These are phyloP conservation scores for Candolleomyces eurysporus DNA, from an alignment of 768 basidiomycete genomes.

Conservation along the genomic window DNA sequence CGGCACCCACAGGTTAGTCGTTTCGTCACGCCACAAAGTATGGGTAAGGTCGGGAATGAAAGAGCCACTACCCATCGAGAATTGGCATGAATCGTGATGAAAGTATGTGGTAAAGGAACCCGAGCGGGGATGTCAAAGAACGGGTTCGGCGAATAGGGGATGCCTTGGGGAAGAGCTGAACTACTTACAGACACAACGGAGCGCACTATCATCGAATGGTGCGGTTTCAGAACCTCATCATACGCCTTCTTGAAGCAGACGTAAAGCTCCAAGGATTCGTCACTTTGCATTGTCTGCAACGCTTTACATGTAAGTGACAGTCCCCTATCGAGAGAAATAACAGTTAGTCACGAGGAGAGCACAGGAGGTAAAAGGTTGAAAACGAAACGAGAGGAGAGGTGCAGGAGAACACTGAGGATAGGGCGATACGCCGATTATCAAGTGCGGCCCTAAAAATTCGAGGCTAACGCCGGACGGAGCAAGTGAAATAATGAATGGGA, in stretches of 20 bases:
- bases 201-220: conserved; percentile 67
- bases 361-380: background rate
- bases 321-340: conserved; percentile 41
- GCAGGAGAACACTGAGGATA: background rate
- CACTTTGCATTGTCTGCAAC: conserved; percentile 60
- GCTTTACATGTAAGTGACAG: conserved; percentile 67
- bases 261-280: conserved; percentile 52
- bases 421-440: too few species aligned
- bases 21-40: too few species aligned
- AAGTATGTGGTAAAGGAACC: conserved; percentile 13
- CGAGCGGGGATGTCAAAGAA: background rate
- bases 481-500: too few species aligned
- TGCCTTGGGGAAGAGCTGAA: too few species aligned
- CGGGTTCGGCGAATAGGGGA: too few species aligned
- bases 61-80: too few species aligned
- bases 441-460: background rate
- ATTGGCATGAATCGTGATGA: too few species aligned
- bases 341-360: background rate
- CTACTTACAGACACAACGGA: conserved; percentile 57
- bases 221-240: conserved; percentile 62
- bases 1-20: too few species aligned
- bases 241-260: conserved; percentile 72
- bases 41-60: too few species aligned
- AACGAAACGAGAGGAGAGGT: conserved; percentile 10
- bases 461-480: too few species aligned